These are phyloP conservation scores for Ploettnerulaceae sp. DNA, from an alignment of 2,329 filamentous ascomycete species.

Conservation along the genomic window DNA sequence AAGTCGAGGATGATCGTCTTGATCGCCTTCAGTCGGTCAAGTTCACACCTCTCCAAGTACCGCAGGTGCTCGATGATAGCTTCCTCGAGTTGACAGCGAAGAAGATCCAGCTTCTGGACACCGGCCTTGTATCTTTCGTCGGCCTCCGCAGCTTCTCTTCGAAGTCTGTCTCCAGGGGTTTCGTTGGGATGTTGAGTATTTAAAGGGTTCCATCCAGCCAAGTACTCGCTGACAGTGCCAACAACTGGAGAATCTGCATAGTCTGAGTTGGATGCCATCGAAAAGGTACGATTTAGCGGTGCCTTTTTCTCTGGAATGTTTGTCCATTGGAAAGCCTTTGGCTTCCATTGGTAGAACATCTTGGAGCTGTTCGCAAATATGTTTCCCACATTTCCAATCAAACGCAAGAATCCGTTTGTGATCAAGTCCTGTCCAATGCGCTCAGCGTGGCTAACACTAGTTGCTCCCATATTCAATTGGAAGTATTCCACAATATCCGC, in stretches of 20 bases:
- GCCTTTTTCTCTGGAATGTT: slow-evolving; percentile 87
- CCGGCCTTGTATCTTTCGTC: slow-evolving; percentile 90
- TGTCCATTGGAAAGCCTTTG: slow-evolving; percentile 82
- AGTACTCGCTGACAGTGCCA: slow-evolving; percentile 79
- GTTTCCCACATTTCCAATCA: slow-evolving; percentile 91
- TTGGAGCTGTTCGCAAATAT: slow-evolving; percentile 96
- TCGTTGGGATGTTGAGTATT: slow-evolving; percentile 91
- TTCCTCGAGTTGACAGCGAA: slow-evolving; percentile 93
- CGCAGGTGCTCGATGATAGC: slow-evolving; percentile 87
- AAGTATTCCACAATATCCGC: slow-evolving; percentile 95
- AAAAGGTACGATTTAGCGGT: slow-evolving; percentile 67
- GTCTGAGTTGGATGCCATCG: slow-evolving; percentile 55
- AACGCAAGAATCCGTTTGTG: slow-evolving; percentile 74
- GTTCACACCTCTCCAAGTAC: slow-evolving; percentile 95
- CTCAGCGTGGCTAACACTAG: slow-evolving; percentile 85
- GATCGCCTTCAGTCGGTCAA: slow-evolving; percentile 94
- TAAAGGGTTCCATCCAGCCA: slow-evolving; percentile 88
- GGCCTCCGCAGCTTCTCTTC: slow-evolving; percentile 81
- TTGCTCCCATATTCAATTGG: slow-evolving; percentile 79
- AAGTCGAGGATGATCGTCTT: slow-evolving; percentile 98
- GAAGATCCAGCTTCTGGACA: slow-evolving; percentile 79
- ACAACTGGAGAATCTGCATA: slow-evolving; percentile 74
- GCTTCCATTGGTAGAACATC: slow-evolving; percentile 96
- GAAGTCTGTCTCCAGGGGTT: slow-evolving; percentile 78
- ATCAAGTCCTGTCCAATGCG: slow-evolving; percentile 92